These are phyloP conservation scores for Rhododendron vialii DNA, from an alignment of 148 eudicot genomes.

Conservation along the genomic window DNA sequence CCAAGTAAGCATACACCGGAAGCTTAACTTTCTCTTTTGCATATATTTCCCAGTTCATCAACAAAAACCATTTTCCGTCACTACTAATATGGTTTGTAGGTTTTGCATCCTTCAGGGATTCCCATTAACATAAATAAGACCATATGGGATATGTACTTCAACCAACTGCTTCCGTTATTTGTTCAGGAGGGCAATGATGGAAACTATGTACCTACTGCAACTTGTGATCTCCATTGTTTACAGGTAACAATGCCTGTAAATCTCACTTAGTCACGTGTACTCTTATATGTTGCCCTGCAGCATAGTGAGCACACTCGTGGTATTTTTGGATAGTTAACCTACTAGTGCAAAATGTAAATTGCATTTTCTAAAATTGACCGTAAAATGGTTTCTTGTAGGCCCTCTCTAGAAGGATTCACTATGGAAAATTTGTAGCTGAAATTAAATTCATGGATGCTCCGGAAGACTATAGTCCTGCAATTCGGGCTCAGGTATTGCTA, in stretches of 20 bases:
- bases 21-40: not conserved
- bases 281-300: not conserved
- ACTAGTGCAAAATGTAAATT: not conserved
- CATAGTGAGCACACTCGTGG: not conserved
- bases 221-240: slow-evolving; percentile 69
- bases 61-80: not conserved
- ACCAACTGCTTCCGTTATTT: slow-evolving; percentile 50
- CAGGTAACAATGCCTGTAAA: slow-evolving; percentile 42
- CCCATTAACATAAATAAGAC: slow-evolving; percentile 55
- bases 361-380: not conserved
- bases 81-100: slow-evolving; percentile 14
- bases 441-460: slow-evolving; percentile 62
- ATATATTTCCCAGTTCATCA: not conserved
- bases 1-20: slow-evolving; percentile 28
- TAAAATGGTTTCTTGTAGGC: slow-evolving; percentile 40
- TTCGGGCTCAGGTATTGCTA: slow-evolving; percentile 53
- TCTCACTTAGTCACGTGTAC: not conserved
- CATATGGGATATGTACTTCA: slow-evolving; percentile 67
- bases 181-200: slow-evolving; percentile 69
- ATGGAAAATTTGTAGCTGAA: slow-evolving; percentile 87
- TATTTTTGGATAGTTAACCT: not conserved
- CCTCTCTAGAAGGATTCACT: slow-evolving; percentile 83
- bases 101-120: slow-evolving; percentile 56
- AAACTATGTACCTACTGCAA: slow-evolving; percentile 56
- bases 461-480: slow-evolving; percentile 55